These are phyloP conservation scores for Penicillium italicum DNA, from an alignment of 2,329 filamentous ascomycete species.

Conservation along the genomic window DNA sequence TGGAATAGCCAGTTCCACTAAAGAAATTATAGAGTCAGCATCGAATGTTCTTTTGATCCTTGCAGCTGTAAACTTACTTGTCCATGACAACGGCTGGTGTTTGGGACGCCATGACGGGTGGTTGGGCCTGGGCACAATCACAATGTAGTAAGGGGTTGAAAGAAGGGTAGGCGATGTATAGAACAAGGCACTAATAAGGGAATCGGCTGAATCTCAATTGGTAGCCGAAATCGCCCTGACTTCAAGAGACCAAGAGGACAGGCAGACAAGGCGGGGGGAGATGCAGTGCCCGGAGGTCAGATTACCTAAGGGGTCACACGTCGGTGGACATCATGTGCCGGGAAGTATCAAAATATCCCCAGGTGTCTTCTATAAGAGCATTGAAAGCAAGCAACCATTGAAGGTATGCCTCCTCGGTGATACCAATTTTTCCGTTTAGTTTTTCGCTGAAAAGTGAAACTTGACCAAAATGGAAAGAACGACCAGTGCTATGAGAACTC, in stretches of 20 bases:
- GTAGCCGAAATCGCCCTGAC: slow-evolving; percentile 1
- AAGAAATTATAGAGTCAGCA: slow-evolving; percentile 24
- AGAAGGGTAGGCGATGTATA: neutral
- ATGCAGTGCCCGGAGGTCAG: slow-evolving; percentile 11
- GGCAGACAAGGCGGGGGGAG: slow-evolving; percentile 27
- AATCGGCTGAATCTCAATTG: slow-evolving; percentile 8
- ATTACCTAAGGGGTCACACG: slow-evolving; percentile 18
- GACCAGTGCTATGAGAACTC: neutral
- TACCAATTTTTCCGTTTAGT: neutral
- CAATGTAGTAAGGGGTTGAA: neutral
- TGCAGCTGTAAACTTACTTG: slow-evolving; percentile 69
- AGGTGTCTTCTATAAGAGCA: neutral
- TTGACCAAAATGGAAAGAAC: slow-evolving; percentile 4
- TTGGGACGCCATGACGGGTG: slow-evolving; percentile 78
- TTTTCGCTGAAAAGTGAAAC: neutral
- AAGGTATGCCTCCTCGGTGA: neutral
- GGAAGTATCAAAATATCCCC: neutral
- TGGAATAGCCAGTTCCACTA: slow-evolving; percentile 98
- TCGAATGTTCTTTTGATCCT: slow-evolving; percentile 11
- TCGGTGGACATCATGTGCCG: slow-evolving; percentile 13
- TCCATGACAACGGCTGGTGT: slow-evolving; percentile 99
- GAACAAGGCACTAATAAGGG: neutral
- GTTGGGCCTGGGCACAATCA: slow-evolving; percentile 6
- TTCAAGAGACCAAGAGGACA: slow-evolving; percentile 19
- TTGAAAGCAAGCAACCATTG: neutral